Evolutionary conservation across 495 filamentous ascomycete species (phyloP), one percentile per base, ranked within the genome.

Genomic region (Monascus purpureus): DNA sequence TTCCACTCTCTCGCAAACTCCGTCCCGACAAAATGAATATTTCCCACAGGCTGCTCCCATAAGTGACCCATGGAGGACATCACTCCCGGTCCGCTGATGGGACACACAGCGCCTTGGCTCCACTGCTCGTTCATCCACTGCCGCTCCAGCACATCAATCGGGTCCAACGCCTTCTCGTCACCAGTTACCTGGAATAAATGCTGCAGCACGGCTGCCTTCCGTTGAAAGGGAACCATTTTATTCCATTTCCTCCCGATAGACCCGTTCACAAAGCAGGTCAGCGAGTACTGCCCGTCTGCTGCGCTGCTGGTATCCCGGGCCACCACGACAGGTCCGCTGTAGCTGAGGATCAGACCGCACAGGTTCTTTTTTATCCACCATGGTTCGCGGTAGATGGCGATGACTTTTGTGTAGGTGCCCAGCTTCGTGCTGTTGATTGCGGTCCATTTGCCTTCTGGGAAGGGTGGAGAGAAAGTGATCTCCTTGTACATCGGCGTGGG

Each of bases 241-340:
- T n/a, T n/a, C 58, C 57, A 63, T 2, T 29, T 26, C 6, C 47
- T 41, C 13, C 53, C 63, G 0, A 31, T 28, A n/a, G 43, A 39
- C 1, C 56, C 63, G 5, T 38, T 39, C 17, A 65, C 22, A 28
- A 67, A 66, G 26, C 55, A 63, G 1, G 56, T 66, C 0, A 69
- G 42, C 0, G 49, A 43, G 26, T 46, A 62, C 27, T 63, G 53
- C 0, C 28, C 29, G 24, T 57, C 49, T 2, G 36, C 35, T 0
- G 43, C 45, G n/a, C 29, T 49, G 28, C 49, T 51, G 2, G 53
- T 62, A 29, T 70, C 65, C 2, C 61, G 46, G 1, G 49, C 42
- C 9, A 68, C 52, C 1, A 41, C 29, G 1, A 49, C 51, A 0
- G 63, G 63, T 0, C 58, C 63, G 7, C 23, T 38, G 16, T 46